A percentile compares a stretch with the other conserved stretches of the same genome.
phyloP scores from a whole-genome alignment of 495 filamentous ascomycete genomes.

The Sporormia fimetaria region DNA sequence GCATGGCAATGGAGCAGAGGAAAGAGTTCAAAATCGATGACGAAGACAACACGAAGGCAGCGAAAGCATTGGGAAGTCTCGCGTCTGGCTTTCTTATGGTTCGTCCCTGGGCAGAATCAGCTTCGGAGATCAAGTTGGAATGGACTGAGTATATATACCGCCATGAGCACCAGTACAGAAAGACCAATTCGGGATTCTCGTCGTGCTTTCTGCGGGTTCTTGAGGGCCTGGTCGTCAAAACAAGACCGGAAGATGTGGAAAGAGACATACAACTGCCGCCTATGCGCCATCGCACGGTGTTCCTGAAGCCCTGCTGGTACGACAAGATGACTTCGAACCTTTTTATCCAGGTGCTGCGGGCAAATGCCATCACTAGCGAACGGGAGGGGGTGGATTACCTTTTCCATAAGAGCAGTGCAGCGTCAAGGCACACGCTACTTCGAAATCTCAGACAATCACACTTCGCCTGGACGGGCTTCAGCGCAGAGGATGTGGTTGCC shows the following conservation, averaged over 20 bases:
- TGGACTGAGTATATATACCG: conserved; percentile 73
- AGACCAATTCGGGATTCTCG: conserved; percentile 35
- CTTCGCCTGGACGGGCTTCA: conserved; percentile 81
- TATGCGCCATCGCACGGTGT: conserved; percentile 57
- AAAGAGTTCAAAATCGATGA: conserved; percentile 25
- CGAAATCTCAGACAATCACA: conserved; percentile 75
- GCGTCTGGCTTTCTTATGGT: conserved; percentile 61
- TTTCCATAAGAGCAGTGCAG: conserved; percentile 62
- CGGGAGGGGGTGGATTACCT: conserved; percentile 76
- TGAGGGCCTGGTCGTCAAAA: conserved; percentile 69
- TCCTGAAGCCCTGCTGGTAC: conserved; percentile 69
- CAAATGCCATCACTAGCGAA: conserved; percentile 86
- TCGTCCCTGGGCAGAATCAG: conserved; percentile 60
- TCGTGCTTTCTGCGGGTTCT: conserved; percentile 56
- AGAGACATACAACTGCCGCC: conserved; percentile 53
- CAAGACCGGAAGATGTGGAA: conserved; percentile 57
- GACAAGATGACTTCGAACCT: conserved; percentile 76
- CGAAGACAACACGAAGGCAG: conserved; percentile 23
- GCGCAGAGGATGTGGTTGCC: conserved; percentile 45
- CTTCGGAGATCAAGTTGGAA: conserved; percentile 39
- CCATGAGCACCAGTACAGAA: conserved; percentile 39
- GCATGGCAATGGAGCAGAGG: conserved; percentile 25
- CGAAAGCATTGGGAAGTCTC: conserved; percentile 62
- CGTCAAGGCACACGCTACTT: conserved; percentile 52
- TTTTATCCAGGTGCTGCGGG: conserved; percentile 66